Percentiles rank a stretch among this genome's conserved stretches.
These are phyloP conservation scores for Zasmidium cellare DNA, from an alignment of 2,329 filamentous ascomycete genomes.

Conservation along the genomic window DNA sequence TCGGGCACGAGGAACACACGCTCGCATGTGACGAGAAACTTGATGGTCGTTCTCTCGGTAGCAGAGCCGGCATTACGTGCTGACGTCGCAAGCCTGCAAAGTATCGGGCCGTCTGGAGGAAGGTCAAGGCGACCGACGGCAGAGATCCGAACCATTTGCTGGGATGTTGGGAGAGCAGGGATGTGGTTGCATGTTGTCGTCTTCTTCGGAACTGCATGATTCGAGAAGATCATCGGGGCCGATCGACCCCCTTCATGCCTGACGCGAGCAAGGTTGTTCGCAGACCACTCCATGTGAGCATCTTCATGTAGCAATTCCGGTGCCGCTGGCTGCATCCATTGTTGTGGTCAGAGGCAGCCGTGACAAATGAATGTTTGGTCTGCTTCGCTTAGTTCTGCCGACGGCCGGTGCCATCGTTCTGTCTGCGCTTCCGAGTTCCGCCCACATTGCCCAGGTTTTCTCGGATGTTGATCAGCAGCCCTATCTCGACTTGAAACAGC, in stretches of 20 bases:
- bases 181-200: neutral
- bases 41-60: neutral
- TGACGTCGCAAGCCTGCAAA: neutral
- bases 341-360: too few species aligned
- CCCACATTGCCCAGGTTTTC: neutral
- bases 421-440: neutral
- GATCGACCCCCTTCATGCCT: neutral
- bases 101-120: neutral
- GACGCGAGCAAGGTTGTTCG: too few species aligned
- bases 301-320: too few species aligned
- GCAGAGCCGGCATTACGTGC: neutral
- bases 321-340: too few species aligned
- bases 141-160: neutral
- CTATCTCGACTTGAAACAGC: conserved; percentile 5
- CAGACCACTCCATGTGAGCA: too few species aligned
- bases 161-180: neutral
- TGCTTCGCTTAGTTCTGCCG: too few species aligned
- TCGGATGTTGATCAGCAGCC: conserved; percentile 3
- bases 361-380: too few species aligned
- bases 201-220: neutral
- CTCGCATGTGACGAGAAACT: neutral
- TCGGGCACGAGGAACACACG: neutral
- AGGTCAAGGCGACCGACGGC: neutral
- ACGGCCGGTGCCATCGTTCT: too few species aligned
- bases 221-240: neutral